Conservation (phyloP, 805 yeast species). For the Yarrowia sp. region DNA sequence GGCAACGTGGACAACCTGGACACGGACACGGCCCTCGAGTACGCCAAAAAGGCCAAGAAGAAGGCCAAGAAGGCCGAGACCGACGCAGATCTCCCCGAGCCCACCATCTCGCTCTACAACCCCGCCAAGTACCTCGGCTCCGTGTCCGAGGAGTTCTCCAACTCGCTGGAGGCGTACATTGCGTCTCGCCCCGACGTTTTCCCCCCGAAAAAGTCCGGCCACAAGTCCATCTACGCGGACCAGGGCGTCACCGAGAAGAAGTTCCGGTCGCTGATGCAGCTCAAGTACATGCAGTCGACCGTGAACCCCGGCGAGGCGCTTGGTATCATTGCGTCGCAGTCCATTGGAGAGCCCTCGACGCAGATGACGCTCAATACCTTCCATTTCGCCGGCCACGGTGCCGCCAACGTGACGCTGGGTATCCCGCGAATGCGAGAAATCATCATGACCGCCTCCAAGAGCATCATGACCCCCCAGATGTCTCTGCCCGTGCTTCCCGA, state of each 20-base stretch:
- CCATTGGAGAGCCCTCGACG: conserved; percentile 98
- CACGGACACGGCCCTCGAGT: conserved; percentile 74
- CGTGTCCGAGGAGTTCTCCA: conserved; percentile 86
- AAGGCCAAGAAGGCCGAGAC: conserved; percentile 53
- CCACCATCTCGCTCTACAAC: conserved; percentile 77
- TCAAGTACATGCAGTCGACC: conserved; percentile 94
- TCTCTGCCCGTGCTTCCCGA: conserved; percentile 78
- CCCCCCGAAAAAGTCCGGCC: conserved; percentile 44
- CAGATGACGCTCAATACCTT: conserved; percentile 97
- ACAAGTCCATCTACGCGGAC: conserved; percentile 31
- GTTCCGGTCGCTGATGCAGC: conserved; percentile 94
- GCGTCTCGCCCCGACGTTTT: conserved; percentile 55
- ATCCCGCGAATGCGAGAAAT: conserved; percentile 99
- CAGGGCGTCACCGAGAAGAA: conserved; percentile 68
- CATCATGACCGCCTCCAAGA: conserved; percentile 96
- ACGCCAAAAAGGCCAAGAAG: conserved; percentile 80
- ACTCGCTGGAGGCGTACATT: conserved; percentile 69
- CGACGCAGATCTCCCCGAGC: conserved; percentile 58
- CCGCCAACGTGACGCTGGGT: conserved; percentile 98
- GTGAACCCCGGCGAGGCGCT: conserved; percentile 97
- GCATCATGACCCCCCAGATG: conserved; percentile 99
- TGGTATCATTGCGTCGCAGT: conserved; percentile 97
- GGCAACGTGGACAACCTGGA: conserved; percentile 69
- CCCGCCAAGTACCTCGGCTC: conserved; percentile 92
- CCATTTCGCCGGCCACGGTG: conserved; percentile 99